Base-by-base conservation (phyloP, 176 grass and related monocot genomes). In the Thalia dealbata region DNA sequence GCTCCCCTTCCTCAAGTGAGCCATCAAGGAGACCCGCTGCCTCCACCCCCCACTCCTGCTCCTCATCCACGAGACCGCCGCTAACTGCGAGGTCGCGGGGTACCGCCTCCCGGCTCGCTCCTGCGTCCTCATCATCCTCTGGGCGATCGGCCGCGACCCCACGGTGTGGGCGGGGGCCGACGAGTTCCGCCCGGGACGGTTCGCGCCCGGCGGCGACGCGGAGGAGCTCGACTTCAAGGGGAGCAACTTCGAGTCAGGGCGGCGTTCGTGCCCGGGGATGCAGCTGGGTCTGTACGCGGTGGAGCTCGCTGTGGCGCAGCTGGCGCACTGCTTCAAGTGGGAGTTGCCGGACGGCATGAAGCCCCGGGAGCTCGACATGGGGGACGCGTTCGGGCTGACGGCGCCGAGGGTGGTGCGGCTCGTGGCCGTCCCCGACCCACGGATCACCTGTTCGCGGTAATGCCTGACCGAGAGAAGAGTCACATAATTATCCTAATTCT, bases 1-100 rank as follows among this genome's bases (percentile, higher is more conserved):
- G 43, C 69, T 71, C 12, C 45, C 22, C 69, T 71, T 50, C 69
- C 42, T 71, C 69, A 71, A 71, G 45, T 71, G 69, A 43, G 69
- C 27, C 69, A 19, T 27, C 69, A 71, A 71, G 69, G 69, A 71
- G 45, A 52, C 69, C 22, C 69, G 51, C 50, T 90, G 95, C 3
- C 85, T 97, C 38, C 90, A 52, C 87, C 95, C 95, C 0, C 95
- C 95, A 0, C 92, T 97, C 83, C 95, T 90, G 50, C 80, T 97
- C 30, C 89, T 97, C 61, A 87, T 91, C 6, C 95, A 92, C 43
- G 90, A 97, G 82, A 97, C 89, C 3, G 82, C 89, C 50, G 87
- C 63, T 44, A 89, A 97, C 82, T 88, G 87, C 60, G 41, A 83
- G 9, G 87, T 71, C n/a, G n/a, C n/a, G 0, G 68, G 68, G 21